Evolutionary conservation across 169 alveolate species (phyloP), one percentile per base, ranked within the genome.

Genomic region (Miamiensis avidus): DNA sequence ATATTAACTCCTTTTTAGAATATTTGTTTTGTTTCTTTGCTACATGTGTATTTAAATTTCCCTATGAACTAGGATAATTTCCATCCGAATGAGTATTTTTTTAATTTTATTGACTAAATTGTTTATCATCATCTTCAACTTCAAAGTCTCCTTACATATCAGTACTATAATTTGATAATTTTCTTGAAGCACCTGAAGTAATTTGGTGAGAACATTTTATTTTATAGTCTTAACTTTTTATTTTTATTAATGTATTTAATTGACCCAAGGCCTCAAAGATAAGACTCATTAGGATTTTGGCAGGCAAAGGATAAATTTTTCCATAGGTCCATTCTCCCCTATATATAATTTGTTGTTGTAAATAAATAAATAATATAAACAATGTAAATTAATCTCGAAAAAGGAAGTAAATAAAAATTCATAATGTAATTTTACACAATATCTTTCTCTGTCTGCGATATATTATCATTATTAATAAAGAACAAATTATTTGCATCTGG

Each of bases 201-300:
- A 79, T 86, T 72, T 81, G 79, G 49, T 82, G 82, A 75, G 75
- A 81, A 69, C 90, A 86, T 75, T 86, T 86, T 27, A 86, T 81
- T 29, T 81, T 79, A 65, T 86, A 86, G 69, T 86, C 90, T 29
- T 72, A 65, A 81, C 77, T 81, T 49, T 86, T 86, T 34, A 86
- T 76, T 29, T 81, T 86, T 1, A 86, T 86, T 6, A 86, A 83
- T 74, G 84, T 86, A 81, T 81, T 76, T 25, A 86, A 81, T 65
- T 81, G 32, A n/a, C 84, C 86, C 29, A 81, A 65, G 65, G 81
- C 77, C 25, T 79, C 79, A 69, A 79, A 86, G 16, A 86, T 81
- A 6, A 79, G 83, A 77, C 74, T 86, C 77, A 86, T 84, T 0
- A 86, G 64, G n/a, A 69, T 34, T 29, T 74, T 74, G 0, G 90